Percentiles rank a stretch among this genome's conserved stretches.
These are phyloP conservation scores for Ambrosiella xylebori DNA, from an alignment of 2,329 filamentous ascomycete genomes.

Conservation along the genomic window DNA sequence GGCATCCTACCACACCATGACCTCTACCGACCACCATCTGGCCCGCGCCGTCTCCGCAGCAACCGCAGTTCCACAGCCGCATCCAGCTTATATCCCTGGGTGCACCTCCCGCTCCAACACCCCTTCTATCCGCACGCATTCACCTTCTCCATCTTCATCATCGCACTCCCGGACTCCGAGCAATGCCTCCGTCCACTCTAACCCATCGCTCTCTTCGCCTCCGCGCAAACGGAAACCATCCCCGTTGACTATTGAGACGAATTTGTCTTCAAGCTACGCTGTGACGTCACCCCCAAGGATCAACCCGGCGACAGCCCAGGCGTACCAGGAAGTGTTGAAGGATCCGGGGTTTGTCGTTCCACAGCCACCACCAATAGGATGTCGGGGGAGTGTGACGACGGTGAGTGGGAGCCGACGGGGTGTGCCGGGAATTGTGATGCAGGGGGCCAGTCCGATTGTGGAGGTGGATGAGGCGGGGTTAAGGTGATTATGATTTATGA, in stretches of 20 bases:
- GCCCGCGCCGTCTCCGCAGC: slow-evolving; percentile 1
- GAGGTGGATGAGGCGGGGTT: slow-evolving; percentile 14
- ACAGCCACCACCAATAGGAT: slow-evolving; percentile 17
- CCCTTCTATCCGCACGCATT: neutral
- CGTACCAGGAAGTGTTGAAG: slow-evolving; percentile 2
- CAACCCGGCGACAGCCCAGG: neutral
- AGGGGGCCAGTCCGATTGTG: slow-evolving; percentile 18
- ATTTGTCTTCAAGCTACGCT: neutral
- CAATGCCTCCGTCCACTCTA: slow-evolving; percentile 23
- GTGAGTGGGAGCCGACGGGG: slow-evolving; percentile 23
- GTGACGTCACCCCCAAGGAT: neutral
- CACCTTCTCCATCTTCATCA: slow-evolving; percentile 10
- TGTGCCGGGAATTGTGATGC: slow-evolving; percentile 19
- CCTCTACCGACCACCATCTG: slow-evolving; percentile 25
- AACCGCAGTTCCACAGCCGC: slow-evolving; percentile 21
- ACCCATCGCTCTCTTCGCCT: slow-evolving; percentile 28
- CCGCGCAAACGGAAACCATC: slow-evolving; percentile 16
- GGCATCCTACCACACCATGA: slow-evolving; percentile 12
- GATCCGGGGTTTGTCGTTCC: slow-evolving; percentile 14
- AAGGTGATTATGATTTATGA: neutral
- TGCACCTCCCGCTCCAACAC: slow-evolving; percentile 18
- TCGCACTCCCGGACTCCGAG: slow-evolving; percentile 5
- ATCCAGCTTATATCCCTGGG: slow-evolving; percentile 30
- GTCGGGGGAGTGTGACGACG: slow-evolving; percentile 18
- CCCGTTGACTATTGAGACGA: neutral